A percentile compares a stretch with the other conserved stretches of the same genome.
Conservation (phyloP, 2,329 filamentous ascomycete genomes). For the Sporothrix pseudoabietina region DNA sequence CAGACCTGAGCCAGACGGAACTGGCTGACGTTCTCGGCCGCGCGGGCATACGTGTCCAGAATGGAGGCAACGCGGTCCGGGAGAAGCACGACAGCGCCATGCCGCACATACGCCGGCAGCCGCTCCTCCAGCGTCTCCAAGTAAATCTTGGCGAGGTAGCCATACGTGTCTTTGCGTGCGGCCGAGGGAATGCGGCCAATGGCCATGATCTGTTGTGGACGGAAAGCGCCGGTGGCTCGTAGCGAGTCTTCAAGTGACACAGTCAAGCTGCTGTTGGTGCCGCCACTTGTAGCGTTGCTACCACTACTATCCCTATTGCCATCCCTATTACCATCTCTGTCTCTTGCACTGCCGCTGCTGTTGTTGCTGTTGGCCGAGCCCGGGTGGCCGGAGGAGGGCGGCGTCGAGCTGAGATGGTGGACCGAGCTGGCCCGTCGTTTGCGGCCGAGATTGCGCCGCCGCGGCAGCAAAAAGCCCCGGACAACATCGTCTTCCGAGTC, state of each 20-base stretch:
- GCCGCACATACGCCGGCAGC: constrained; percentile 48
- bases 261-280: constrained; percentile 40
- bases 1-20: constrained; percentile 66
- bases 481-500: constrained; percentile 68
- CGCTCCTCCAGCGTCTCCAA: constrained; percentile 55
- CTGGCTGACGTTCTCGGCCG: constrained; percentile 58
- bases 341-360: constrained; percentile 42
- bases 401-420: constrained; percentile 56
- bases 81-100: constrained; percentile 39
- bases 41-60: constrained; percentile 58
- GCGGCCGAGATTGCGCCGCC: constrained; percentile 42
- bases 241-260: constrained; percentile 61
- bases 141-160: constrained; percentile 60
- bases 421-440: constrained; percentile 49
- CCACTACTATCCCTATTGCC: neutral
- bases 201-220: constrained; percentile 64
- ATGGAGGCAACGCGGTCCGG: constrained; percentile 53
- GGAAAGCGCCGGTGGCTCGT: constrained; percentile 59
- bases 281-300: neutral
- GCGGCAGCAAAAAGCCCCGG: constrained; percentile 59
- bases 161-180: constrained; percentile 54
- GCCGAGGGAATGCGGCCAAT: constrained; percentile 59
- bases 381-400: constrained; percentile 47
- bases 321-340: neutral
- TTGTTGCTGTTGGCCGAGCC: constrained; percentile 39